Conservation (phyloP, 805 yeast species). For the Metschnikowia baotianmanensis region DNA sequence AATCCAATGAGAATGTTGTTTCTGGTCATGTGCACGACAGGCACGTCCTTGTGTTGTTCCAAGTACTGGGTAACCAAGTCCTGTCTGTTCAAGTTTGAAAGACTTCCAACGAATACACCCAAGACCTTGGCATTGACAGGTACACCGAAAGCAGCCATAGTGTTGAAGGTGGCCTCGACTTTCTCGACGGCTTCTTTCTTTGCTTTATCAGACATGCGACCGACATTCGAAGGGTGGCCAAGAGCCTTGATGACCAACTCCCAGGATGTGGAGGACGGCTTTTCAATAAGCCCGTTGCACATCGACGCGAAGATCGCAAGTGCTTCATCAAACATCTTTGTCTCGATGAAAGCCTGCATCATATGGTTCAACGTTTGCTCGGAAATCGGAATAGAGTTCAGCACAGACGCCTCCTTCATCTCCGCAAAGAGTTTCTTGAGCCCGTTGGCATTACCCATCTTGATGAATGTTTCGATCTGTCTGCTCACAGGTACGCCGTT, state of each 20-base stretch:
- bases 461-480: conserved; percentile 23
- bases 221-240: conserved; percentile 31
- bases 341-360: conserved; percentile 46
- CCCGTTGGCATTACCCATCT: conserved; percentile 17
- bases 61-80: conserved; percentile 44
- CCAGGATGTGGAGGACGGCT: conserved; percentile 54
- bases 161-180: conserved; percentile 30
- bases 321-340: conserved; percentile 34
- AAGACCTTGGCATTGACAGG: conserved; percentile 48
- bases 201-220: conserved; percentile 27
- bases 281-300: conserved; percentile 31
- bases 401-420: conserved; percentile 23
- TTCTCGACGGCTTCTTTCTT: conserved; percentile 22
- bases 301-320: conserved; percentile 51
- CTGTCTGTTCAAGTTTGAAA: conserved; percentile 38
- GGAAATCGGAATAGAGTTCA: conserved; percentile 31
- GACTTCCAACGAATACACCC: conserved; percentile 47
- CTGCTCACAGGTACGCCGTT: conserved; percentile 26
- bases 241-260: conserved; percentile 54
- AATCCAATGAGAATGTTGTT: conserved; percentile 48
- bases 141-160: conserved; percentile 27
- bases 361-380: conserved; percentile 42
- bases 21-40: conserved; percentile 39
- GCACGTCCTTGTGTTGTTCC: conserved; percentile 27
- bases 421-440: conserved; percentile 26